phyloP scores from a whole-genome alignment of 352 stramenopile genomes.

The Phytophthora hibernalis region DNA sequence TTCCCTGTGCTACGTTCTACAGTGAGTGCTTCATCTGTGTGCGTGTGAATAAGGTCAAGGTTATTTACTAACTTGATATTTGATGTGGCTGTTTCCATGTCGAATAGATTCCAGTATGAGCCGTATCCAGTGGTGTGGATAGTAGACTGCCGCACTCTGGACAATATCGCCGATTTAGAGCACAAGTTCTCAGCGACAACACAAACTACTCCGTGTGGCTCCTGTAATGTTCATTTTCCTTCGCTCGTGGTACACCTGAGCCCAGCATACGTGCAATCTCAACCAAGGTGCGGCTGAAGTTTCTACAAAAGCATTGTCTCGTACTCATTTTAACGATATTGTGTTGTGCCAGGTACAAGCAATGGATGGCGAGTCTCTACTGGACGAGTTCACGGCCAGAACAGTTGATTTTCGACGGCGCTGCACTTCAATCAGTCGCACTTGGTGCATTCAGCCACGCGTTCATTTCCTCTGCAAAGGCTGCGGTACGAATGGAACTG shows the following conservation, averaged over 20 bases:
- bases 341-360: constrained; percentile 34
- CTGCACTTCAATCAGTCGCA: constrained; percentile 34
- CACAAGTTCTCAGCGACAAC: constrained; percentile 20
- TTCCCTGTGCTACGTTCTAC: constrained; percentile 37
- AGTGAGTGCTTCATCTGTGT: constrained; percentile 20
- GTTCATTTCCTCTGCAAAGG: constrained; percentile 54
- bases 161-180: constrained; percentile 42
- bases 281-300: constrained; percentile 34
- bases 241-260: constrained; percentile 68
- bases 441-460: constrained; percentile 61
- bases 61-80: background rate
- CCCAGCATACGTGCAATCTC: constrained; percentile 30
- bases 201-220: background rate
- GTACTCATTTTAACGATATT: constrained; percentile 12
- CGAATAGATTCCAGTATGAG: constrained; percentile 28
- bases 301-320: background rate
- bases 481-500: constrained; percentile 16
- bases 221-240: constrained; percentile 46
- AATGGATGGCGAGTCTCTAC: constrained; percentile 36
- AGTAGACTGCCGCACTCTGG: constrained; percentile 49
- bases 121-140: constrained; percentile 63
- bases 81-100: background rate
- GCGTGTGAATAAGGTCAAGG: background rate
- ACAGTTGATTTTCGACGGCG: constrained; percentile 65
- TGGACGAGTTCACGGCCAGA: constrained; percentile 23